Conservation (phyloP, 2,329 filamentous ascomycete species). For the Aspergillus unguis region DNA sequence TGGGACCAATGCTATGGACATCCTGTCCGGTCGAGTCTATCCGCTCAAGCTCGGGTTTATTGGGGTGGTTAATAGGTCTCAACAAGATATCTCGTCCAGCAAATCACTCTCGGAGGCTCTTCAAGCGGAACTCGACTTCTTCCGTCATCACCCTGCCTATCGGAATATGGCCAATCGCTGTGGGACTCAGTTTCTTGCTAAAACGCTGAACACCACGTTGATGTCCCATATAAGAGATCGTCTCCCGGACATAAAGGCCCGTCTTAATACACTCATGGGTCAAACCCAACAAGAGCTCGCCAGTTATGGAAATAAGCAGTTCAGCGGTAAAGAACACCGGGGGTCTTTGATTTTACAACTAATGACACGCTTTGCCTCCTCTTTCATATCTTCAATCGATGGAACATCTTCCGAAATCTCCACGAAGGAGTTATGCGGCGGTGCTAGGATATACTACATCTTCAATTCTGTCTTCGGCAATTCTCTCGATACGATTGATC, state of each 20-base stretch:
- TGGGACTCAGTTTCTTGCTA: constrained; percentile 90
- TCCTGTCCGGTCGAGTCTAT: constrained; percentile 94
- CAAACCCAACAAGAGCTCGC: constrained; percentile 98
- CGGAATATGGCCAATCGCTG: constrained; percentile 91
- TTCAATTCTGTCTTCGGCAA: constrained; percentile 99
- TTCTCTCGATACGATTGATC: constrained; percentile 92
- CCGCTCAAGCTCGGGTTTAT: constrained; percentile 97
- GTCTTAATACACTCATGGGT: constrained; percentile 98
- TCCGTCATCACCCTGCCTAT: constrained; percentile 95
- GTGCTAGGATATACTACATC: constrained; percentile 95
- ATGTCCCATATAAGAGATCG: constrained; percentile 96
- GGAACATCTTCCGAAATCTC: constrained; percentile 98
- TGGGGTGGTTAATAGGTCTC: constrained; percentile 94
- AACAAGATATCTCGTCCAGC: constrained; percentile 94
- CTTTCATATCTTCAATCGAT: constrained; percentile 97
- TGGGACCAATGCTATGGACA: constrained; percentile 95
- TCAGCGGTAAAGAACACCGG: constrained; percentile 93
- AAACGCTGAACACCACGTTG: constrained; percentile 88
- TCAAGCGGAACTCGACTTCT: constrained; percentile 87
- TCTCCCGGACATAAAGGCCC: constrained; percentile 94
- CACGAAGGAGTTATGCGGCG: constrained; percentile 93
- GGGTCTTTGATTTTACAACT: constrained; percentile 92
- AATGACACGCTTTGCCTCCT: constrained; percentile 97
- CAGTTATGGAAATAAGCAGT: constrained; percentile 96
- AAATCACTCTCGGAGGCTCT: constrained; percentile 93